Percentiles rank a stretch among this genome's conserved stretches.
Evolutionary conservation across 345 rosid genomes (phyloP).

Genomic region (Ceriops tagal): DNA sequence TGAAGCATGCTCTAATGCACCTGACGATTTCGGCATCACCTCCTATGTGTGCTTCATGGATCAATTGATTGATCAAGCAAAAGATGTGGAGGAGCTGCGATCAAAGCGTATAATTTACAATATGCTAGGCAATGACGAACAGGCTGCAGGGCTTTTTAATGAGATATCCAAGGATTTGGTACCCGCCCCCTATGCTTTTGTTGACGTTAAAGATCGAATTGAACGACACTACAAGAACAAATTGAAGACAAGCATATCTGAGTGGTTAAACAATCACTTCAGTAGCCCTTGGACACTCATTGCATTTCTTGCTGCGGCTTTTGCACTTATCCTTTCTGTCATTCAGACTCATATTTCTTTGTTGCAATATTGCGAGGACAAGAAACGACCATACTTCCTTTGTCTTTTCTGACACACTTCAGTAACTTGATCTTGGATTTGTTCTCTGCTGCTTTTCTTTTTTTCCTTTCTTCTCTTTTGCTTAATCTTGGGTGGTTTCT

Average conservation of each 20-base stretch:
- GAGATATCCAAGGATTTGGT: slow-evolving; percentile 12
- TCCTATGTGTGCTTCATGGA: slow-evolving; percentile 20
- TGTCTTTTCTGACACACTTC: not conserved
- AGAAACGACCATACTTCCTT: not conserved
- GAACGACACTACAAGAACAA: not conserved
- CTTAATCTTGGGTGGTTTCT: too few species aligned
- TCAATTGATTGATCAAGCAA: slow-evolving; percentile 12
- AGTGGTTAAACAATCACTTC: slow-evolving; percentile 8
- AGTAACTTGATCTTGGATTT: too few species aligned
- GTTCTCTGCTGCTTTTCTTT: too few species aligned
- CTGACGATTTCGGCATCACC: slow-evolving; percentile 8
- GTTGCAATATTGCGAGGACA: not conserved
- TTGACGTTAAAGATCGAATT: not conserved
- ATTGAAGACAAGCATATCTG: not conserved
- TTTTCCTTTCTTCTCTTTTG: too few species aligned
- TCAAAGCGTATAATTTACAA: slow-evolving; percentile 4
- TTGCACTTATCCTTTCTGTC: slow-evolving; percentile 3
- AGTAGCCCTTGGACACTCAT: slow-evolving; percentile 14
- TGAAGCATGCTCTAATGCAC: slow-evolving; percentile 10
- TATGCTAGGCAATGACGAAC: slow-evolving; percentile 15
- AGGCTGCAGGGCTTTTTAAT: slow-evolving; percentile 16
- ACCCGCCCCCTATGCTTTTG: not conserved
- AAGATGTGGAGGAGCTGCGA: slow-evolving; percentile 20
- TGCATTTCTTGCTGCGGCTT: slow-evolving; percentile 1
- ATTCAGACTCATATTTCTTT: slow-evolving; percentile 6